phyloP scores from a whole-genome alignment of 108 stramenopile species.

The Fistulifera pelliculosa region DNA sequence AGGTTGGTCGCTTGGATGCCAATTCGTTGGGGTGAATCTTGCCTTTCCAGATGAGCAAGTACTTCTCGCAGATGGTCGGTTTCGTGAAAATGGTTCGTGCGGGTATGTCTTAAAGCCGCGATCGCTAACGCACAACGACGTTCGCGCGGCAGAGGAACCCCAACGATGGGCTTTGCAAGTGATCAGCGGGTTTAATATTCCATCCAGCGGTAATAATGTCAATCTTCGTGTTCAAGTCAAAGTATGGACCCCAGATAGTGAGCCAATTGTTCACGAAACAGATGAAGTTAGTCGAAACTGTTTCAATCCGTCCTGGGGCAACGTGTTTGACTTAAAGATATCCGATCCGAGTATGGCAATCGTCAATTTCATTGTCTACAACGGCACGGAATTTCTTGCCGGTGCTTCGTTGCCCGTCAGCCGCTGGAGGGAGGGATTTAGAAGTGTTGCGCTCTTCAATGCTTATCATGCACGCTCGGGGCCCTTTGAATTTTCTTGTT shows the following conservation, averaged over 20 bases:
- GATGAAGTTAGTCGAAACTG: conserved; percentile 69
- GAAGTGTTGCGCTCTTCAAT: conserved; percentile 66
- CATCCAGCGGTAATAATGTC: conserved; percentile 59
- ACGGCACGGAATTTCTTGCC: conserved; percentile 51
- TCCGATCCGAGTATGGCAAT: conserved; percentile 62
- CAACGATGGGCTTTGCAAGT: conserved; percentile 52
- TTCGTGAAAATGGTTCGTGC: conserved; percentile 81
- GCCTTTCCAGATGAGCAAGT: conserved; percentile 66
- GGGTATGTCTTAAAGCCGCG: conserved; percentile 94
- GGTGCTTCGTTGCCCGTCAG: conserved; percentile 60
- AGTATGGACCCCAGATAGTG: not conserved
- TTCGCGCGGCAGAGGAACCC: conserved; percentile 22
- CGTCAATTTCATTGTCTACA: conserved; percentile 38
- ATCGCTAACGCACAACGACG: conserved; percentile 25
- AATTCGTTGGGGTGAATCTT: conserved; percentile 88
- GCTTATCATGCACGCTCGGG: conserved; percentile 50
- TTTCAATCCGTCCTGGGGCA: conserved; percentile 83
- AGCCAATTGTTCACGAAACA: conserved; percentile 23
- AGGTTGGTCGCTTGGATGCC: conserved; percentile 84
- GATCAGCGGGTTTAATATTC: conserved; percentile 65
- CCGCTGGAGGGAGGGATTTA: conserved; percentile 65
- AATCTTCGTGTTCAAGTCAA: conserved; percentile 10
- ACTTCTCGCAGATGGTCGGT: conserved; percentile 85
- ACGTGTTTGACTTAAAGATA: conserved; percentile 44
- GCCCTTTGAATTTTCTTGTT: conserved; percentile 54